Evolutionary conservation across 371 early-diverging fungal genomes (phyloP).

Genomic region (Apophysomyces elegans): DNA sequence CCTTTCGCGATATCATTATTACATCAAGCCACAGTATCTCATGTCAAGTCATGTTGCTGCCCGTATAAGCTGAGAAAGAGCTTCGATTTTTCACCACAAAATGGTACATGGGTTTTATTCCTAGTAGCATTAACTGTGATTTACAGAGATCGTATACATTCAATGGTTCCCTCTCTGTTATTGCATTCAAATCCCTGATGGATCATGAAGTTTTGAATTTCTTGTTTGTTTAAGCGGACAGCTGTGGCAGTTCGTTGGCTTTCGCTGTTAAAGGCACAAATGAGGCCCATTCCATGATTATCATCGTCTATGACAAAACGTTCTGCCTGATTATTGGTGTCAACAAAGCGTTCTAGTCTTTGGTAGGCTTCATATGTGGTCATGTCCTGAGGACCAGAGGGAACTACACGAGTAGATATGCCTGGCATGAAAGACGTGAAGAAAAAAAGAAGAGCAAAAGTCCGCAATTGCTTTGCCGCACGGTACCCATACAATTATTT

Average conservation of each 20-base stretch:
- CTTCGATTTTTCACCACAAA: no score
- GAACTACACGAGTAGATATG: not conserved
- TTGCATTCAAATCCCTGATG: conserved; percentile 25
- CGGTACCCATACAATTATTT: not conserved
- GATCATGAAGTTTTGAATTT: conserved; percentile 24
- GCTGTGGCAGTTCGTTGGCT: conserved; percentile 19
- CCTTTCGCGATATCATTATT: no score
- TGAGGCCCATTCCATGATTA: conserved; percentile 27
- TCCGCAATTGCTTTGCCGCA: not conserved
- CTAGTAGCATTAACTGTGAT: no score
- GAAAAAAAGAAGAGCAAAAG: not conserved
- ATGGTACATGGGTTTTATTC: no score
- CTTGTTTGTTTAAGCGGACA: conserved; percentile 15
- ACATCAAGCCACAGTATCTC: no score
- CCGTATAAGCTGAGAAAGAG: no score
- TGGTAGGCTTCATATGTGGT: conserved; percentile 21
- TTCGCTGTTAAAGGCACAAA: conserved; percentile 17
- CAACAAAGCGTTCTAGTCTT: conserved; percentile 22
- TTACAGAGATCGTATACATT: conserved; percentile 13
- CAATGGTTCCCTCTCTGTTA: conserved; percentile 16
- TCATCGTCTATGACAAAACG: conserved; percentile 28
- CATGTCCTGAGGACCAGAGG: conserved; percentile 15
- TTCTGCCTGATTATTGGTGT: conserved; percentile 11
- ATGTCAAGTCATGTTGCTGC: no score
- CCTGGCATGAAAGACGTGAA: conserved; percentile 6